phyloP scores from a whole-genome alignment of 1,139 yeast species.

The Arxiozyma telluris region DNA sequence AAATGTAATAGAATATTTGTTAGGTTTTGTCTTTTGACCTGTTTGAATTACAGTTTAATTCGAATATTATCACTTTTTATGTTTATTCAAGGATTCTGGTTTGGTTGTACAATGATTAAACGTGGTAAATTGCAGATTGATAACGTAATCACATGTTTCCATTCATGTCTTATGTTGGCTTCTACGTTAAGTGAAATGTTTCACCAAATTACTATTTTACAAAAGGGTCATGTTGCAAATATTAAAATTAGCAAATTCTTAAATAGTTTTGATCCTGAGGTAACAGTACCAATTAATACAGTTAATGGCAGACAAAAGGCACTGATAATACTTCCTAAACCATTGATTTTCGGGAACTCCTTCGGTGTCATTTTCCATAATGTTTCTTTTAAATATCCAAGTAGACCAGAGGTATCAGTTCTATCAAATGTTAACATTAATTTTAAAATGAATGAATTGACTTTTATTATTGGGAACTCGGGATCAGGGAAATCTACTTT shows the following conservation, averaged over 20 bases:
- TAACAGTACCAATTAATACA: background rate
- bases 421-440: conserved; percentile 40
- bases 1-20: conserved; percentile 43
- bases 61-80: conserved; percentile 54
- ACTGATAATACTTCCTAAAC: conserved; percentile 9
- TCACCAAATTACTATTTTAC: conserved; percentile 46
- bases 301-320: conserved; percentile 29
- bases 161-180: conserved; percentile 67
- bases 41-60: conserved; percentile 51
- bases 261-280: background rate
- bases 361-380: conserved; percentile 38
- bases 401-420: conserved; percentile 39
- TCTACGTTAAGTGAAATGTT: conserved; percentile 46
- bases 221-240: conserved; percentile 58
- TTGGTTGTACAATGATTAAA: conserved; percentile 61
- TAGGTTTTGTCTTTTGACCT: conserved; percentile 40
- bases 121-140: conserved; percentile 44
- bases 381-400: conserved; percentile 54
- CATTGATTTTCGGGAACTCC: background rate
- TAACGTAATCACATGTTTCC: conserved; percentile 71
- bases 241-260: conserved; percentile 20
- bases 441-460: conserved; percentile 40
- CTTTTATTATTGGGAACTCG: conserved; percentile 71
- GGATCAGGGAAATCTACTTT: conserved; percentile 92
- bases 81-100: conserved; percentile 91